Evolutionary conservation across 805 yeast genomes (phyloP), one percentile per base, ranked within the genome.

Genomic region (Candida tammaniensis): DNA sequence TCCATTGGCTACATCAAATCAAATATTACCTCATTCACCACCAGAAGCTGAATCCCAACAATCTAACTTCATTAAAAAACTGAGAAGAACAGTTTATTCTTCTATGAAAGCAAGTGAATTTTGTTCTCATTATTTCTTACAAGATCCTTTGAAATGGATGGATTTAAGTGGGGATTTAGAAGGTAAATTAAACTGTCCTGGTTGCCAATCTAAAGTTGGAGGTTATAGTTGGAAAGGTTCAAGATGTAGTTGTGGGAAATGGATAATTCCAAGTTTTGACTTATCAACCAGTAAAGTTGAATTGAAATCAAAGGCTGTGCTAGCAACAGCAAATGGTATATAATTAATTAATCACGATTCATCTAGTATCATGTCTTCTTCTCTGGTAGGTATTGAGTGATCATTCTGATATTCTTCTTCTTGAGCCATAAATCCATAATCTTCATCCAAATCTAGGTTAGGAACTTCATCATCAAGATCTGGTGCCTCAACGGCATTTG

Each of bases 181-280:
- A 55, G 98, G 98, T 2, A 86, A 83, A 51, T 78, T 93, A 27
- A 56, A 62, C 8, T 93, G 98, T 57, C 93, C 93, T 2, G 28
- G 29, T 8, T 93, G 98, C 64, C 65, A 67, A 4, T 69, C 84
- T 11, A 93, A 91, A 61, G 76, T 93, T 2, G 98, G 98, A 10
- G 88, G 86, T 0, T 93, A 88, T 55, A 78, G 81, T 42, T 93
- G 98, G 98, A 85, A 81, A 50, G 98, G 98, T 0, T 78, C 91
- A 2, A 67, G 95, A 48, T 93, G 98, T 57, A 78, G 93, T 38
- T 93, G 98, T 58, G 97, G 97, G 2, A 78, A 77, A 48, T 93
- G 98, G 98, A 81, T 91, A 70, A 74, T 86, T 7, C 98, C 98
- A 0, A 94, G 95, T 1, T 72, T 93, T 40, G 86, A 85, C 55